Percentiles rank a stretch among this genome's conserved stretches.
Conservation (phyloP, 1,284 basidiomycete genomes). For the Bothia castanella region DNA sequence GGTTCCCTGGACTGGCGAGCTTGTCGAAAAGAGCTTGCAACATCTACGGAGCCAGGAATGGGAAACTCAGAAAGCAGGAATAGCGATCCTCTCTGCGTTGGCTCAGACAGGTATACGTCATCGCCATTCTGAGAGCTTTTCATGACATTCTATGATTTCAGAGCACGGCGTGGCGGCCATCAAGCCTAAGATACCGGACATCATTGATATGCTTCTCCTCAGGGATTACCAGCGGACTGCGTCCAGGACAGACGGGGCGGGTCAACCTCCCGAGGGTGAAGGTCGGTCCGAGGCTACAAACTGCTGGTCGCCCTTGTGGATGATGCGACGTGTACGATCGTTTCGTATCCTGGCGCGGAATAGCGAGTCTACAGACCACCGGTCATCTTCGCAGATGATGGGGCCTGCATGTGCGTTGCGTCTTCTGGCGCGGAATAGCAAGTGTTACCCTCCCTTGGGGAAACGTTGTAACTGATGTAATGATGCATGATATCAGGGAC, state of each 20-base stretch:
- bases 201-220: constrained; percentile 10
- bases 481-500: background rate
- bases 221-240: no score
- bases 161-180: constrained; percentile 7
- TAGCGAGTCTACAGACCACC: no score
- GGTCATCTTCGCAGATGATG: constrained; percentile 12
- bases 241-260: no score
- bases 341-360: no score
- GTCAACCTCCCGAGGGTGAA: no score
- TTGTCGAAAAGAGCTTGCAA: constrained; percentile 1
- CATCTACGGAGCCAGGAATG: background rate
- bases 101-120: constrained; percentile 9
- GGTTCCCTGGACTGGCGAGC: constrained; percentile 2
- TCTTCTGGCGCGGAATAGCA: constrained; percentile 11
- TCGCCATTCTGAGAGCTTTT: background rate
- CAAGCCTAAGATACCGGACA: background rate
- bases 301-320: no score
- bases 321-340: no score
- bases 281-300: no score
- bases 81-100: constrained; percentile 10
- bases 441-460: background rate
- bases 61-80: constrained; percentile 9
- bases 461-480: background rate
- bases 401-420: constrained; percentile 17
- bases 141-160: background rate